phyloP scores from a whole-genome alignment of 805 yeast genomes.

The Suhomyces sp. region DNA sequence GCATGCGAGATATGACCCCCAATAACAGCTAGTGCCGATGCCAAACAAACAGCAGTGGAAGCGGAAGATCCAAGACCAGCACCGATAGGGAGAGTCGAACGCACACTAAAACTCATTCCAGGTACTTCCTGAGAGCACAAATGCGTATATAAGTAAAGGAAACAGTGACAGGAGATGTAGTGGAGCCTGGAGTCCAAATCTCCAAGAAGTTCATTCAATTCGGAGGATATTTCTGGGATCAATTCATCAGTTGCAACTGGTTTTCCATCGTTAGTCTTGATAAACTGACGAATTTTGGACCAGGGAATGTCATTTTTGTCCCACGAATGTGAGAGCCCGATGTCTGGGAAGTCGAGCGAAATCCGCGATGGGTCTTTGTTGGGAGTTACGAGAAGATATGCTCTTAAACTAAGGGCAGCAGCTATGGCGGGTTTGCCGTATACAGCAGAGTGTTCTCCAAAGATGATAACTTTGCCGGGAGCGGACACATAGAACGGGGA shows the following conservation, averaged over 20 bases:
- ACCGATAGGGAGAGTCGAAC: slow-evolving; percentile 89
- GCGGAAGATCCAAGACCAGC: slow-evolving; percentile 98
- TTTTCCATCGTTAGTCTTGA: slow-evolving; percentile 18
- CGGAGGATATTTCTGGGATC: slow-evolving; percentile 55
- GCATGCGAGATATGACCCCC: slow-evolving; percentile 55
- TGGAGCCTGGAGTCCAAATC: slow-evolving; percentile 57
- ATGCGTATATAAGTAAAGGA: slow-evolving; percentile 71
- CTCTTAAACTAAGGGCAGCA: slow-evolving; percentile 84
- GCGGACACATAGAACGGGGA: slow-evolving; percentile 78
- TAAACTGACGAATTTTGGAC: slow-evolving; percentile 32
- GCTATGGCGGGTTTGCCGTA: slow-evolving; percentile 94
- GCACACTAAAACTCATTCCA: slow-evolving; percentile 61
- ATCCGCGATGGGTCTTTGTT: slow-evolving; percentile 44
- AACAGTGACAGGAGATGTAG: slow-evolving; percentile 76
- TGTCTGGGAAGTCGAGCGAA: slow-evolving; percentile 79
- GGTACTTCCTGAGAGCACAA: slow-evolving; percentile 48
- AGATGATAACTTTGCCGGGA: slow-evolving; percentile 93
- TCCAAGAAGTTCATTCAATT: slow-evolving; percentile 44
- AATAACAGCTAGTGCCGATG: slow-evolving; percentile 66
- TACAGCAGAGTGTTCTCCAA: slow-evolving; percentile 97
- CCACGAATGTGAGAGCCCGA: slow-evolving; percentile 68
- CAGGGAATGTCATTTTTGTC: slow-evolving; percentile 59
- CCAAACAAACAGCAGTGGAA: slow-evolving; percentile 77
- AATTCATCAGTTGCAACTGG: slow-evolving; percentile 52
- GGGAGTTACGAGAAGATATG: slow-evolving; percentile 68